These are phyloP conservation scores for Prunus fruticosa DNA, from an alignment of 306 rosid species.

Conservation along the genomic window DNA sequence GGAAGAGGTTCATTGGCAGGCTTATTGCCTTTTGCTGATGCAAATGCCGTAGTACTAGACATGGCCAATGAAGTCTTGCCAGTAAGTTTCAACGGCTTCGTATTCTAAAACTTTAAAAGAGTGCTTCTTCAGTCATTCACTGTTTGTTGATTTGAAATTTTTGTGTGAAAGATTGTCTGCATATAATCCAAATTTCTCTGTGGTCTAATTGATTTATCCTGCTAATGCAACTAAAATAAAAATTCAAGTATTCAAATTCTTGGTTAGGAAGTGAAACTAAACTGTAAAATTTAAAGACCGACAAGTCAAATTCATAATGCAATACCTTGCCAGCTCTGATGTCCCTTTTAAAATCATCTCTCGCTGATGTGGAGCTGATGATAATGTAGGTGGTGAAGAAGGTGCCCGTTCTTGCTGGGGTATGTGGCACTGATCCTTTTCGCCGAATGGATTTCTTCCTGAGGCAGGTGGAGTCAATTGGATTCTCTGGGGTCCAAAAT, in stretches of 20 bases:
- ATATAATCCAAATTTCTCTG: no score
- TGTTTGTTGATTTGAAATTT: neutral
- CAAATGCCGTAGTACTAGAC: conserved; percentile 88
- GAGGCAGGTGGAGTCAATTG: conserved; percentile 83
- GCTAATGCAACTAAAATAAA: neutral
- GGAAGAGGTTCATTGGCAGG: conserved; percentile 96
- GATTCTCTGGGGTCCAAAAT: conserved; percentile 89
- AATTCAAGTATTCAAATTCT: neutral
- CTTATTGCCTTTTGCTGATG: conserved; percentile 88
- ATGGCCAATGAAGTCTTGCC: conserved; percentile 96
- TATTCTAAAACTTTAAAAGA: conserved; percentile 12
- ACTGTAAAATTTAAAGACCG: neutral
- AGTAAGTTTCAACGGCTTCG: conserved; percentile 44
- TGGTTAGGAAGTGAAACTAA: neutral
- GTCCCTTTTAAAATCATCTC: conserved; percentile 1
- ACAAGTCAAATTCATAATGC: neutral
- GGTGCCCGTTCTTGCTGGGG: conserved; percentile 90
- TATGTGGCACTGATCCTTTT: conserved; percentile 92
- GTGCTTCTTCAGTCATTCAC: neutral
- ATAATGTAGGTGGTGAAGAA: conserved; percentile 65
- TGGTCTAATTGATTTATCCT: neutral
- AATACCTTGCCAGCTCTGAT: neutral
- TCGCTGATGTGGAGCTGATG: conserved; percentile 20
- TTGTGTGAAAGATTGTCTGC: neutral
- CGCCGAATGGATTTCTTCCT: conserved; percentile 85